Evolutionary conservation across 345 rosid genomes (phyloP).

Genomic region (Rhizophora mangle): DNA sequence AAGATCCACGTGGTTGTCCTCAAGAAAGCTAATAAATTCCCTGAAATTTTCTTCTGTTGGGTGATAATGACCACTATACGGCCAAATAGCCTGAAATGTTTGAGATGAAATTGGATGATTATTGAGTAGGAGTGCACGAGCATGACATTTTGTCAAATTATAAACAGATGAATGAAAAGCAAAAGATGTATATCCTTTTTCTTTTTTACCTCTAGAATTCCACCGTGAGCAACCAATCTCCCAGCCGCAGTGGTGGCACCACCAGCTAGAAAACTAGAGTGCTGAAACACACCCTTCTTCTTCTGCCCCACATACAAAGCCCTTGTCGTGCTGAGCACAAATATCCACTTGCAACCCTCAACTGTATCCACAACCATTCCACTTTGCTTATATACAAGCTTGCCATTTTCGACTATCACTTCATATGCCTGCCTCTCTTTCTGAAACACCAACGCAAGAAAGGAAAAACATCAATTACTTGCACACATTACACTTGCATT

Average conservation of each 20-base stretch:
- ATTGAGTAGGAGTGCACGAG: not conserved
- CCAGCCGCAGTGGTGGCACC: constrained; percentile 77
- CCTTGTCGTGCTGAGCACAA: constrained; percentile 60
- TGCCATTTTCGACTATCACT: constrained; percentile 52
- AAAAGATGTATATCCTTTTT: not conserved
- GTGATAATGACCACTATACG: constrained; percentile 93
- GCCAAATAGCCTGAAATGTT: constrained; percentile 77
- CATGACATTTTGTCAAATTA: not conserved
- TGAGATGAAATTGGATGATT: not conserved
- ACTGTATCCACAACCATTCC: constrained; percentile 35
- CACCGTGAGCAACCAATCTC: constrained; percentile 51
- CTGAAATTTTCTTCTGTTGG: constrained; percentile 87
- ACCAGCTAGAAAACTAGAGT: constrained; percentile 66
- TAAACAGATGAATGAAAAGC: too few species aligned
- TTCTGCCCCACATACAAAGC: constrained; percentile 58
- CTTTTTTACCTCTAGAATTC: constrained; percentile 47
- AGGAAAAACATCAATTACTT: not conserved
- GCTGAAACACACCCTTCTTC: constrained; percentile 67
- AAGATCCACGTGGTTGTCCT: constrained; percentile 67
- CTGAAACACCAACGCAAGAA: constrained; percentile 24
- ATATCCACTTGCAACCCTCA: constrained; percentile 62
- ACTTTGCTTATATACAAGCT: constrained; percentile 37
- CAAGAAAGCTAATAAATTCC: constrained; percentile 69
- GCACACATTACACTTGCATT: too few species aligned
- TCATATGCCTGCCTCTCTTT: constrained; percentile 54